Conservation (phyloP, 2,329 filamentous ascomycete species). For the Cercospora sp. region DNA sequence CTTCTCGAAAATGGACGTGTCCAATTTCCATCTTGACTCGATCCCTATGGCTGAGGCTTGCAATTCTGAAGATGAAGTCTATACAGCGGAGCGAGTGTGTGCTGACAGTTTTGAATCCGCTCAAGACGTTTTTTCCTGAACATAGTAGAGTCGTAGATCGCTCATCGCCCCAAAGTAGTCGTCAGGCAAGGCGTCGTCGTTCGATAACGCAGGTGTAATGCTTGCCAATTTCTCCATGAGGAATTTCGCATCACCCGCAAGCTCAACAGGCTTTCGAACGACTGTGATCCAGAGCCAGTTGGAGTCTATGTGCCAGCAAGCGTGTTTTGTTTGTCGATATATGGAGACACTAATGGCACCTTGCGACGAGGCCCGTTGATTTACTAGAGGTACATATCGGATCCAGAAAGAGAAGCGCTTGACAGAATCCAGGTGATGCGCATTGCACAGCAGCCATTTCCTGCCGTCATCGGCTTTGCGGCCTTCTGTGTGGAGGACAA, state of each 20-base stretch:
- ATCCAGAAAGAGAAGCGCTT: constrained; percentile 33
- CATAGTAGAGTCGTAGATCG: constrained; percentile 26
- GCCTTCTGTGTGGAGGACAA: constrained; percentile 37
- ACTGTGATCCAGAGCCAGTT: constrained; percentile 37
- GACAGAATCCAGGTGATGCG: constrained; percentile 24
- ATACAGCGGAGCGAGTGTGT: not conserved
- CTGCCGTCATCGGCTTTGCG: constrained; percentile 31
- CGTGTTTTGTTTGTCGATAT: constrained; percentile 17
- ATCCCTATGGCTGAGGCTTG: not conserved
- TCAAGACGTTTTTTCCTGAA: constrained; percentile 28
- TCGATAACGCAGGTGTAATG: constrained; percentile 17
- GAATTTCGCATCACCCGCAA: constrained; percentile 29
- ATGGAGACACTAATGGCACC: constrained; percentile 31
- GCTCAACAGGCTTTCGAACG: constrained; percentile 26
- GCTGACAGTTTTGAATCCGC: not conserved
- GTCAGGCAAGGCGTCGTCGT: constrained; percentile 17
- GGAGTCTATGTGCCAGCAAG: constrained; percentile 27
- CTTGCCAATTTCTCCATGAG: constrained; percentile 26
- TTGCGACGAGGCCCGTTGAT: constrained; percentile 19
- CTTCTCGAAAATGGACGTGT: not conserved
- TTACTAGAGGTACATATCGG: constrained; percentile 27
- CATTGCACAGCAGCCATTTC: constrained; percentile 32
- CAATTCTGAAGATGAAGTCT: not conserved
- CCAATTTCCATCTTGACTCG: not conserved
- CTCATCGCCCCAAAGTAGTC: constrained; percentile 26